phyloP scores from a whole-genome alignment of 1,284 basidiomycete species.

The Vanrija sp. region DNA sequence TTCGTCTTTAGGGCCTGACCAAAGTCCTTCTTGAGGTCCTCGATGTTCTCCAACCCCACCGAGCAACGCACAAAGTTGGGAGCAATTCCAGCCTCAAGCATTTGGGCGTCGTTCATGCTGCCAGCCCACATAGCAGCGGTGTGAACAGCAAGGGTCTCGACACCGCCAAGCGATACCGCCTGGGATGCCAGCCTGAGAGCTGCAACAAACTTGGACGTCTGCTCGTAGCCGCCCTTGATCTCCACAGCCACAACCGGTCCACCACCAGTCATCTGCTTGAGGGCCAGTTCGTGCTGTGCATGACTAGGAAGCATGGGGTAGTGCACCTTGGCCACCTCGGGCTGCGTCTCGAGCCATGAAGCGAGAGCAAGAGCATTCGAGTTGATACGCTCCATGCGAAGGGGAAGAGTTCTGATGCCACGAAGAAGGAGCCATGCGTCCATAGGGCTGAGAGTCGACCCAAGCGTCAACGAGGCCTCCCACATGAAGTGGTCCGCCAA shows the following conservation, averaged over 20 bases:
- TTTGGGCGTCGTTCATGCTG: conserved; percentile 12
- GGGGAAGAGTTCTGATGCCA: conserved; percentile 9
- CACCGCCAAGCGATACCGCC: conserved; percentile 13
- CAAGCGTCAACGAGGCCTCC: conserved; percentile 12
- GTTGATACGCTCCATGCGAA: conserved; percentile 14
- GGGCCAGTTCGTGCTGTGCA: conserved; percentile 9
- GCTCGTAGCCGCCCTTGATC: conserved; percentile 9
- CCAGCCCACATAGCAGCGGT: conserved; percentile 15
- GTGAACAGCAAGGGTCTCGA: conserved; percentile 13
- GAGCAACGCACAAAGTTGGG: conserved; percentile 12
- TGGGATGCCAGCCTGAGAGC: conserved; percentile 9
- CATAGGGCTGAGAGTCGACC: conserved; percentile 12
- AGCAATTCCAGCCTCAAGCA: conserved; percentile 7
- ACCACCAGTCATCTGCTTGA: conserved; percentile 13
- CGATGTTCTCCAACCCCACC: conserved; percentile 12
- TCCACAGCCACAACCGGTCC: conserved; percentile 9
- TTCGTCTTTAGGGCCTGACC: conserved; percentile 1
- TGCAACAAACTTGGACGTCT: conserved; percentile 8
- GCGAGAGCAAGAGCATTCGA: conserved; percentile 10
- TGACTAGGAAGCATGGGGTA: conserved; percentile 11
- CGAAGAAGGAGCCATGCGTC: conserved; percentile 13
- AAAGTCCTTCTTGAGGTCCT: conserved; percentile 13
- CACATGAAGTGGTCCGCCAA: conserved; percentile 4
- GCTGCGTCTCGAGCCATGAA: conserved; percentile 7
- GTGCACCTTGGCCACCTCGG: conserved; percentile 7